Conservation (phyloP, 2,329 filamentous ascomycete species). For the Colletotrichum scovillei region DNA sequence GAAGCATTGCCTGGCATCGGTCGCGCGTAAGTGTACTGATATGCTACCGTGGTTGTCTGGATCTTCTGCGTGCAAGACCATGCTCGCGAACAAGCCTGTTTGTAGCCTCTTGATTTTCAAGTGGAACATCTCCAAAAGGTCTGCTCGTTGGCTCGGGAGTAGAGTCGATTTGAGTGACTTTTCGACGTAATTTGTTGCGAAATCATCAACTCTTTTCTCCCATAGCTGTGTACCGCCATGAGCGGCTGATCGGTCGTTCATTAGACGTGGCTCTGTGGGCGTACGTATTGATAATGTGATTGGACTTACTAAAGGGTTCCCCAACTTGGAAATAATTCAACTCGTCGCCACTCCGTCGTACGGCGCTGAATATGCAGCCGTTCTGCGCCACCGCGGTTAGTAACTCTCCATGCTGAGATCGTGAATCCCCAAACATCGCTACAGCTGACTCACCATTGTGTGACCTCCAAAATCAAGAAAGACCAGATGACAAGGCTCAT, state of each 20-base stretch:
- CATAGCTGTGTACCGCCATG: not conserved
- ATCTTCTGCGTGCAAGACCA: not conserved
- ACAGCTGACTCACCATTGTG: not conserved
- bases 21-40: not conserved
- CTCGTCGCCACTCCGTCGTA: not conserved
- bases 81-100: not conserved
- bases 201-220: not conserved
- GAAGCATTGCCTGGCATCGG: not conserved
- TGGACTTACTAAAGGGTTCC: not conserved
- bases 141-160: not conserved
- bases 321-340: not conserved
- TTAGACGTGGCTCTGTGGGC: not conserved
- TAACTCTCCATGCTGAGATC: not conserved
- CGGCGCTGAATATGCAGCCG: not conserved
- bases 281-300: fast-evolving
- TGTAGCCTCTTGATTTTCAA: not conserved
- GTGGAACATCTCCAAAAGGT: not conserved
- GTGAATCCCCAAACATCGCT: not conserved
- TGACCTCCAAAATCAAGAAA: not conserved
- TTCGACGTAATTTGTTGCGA: not conserved
- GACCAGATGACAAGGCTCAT: not conserved
- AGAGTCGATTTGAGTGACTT: not conserved
- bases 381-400: not conserved
- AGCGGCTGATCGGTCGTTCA: not conserved
- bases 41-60: not conserved